Evolutionary conservation across 768 basidiomycete genomes (phyloP).

Genomic region (Leccinum longicurvipes): DNA sequence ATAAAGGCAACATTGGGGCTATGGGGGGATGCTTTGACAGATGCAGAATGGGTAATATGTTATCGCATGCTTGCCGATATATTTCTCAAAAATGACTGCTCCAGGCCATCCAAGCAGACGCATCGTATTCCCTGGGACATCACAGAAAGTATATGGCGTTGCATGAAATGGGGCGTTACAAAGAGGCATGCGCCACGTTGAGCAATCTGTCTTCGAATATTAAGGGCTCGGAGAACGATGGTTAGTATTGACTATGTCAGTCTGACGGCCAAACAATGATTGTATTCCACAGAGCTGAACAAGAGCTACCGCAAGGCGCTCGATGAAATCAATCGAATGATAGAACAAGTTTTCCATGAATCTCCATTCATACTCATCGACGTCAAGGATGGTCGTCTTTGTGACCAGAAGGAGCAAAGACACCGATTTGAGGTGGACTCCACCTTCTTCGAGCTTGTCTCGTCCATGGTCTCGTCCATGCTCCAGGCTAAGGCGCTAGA

Average conservation of each 20-base stretch:
- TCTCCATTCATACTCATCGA: slow-evolving; percentile 15
- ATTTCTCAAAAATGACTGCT: neutral
- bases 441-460: neutral
- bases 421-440: neutral
- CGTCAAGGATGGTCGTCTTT: slow-evolving; percentile 1
- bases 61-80: neutral
- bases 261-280: neutral
- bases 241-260: neutral
- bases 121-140: neutral
- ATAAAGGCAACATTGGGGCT: neutral
- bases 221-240: neutral
- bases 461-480: neutral
- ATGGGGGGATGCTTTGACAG: slow-evolving; percentile 1
- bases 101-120: slow-evolving; percentile 4
- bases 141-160: slow-evolving; percentile 2
- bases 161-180: neutral
- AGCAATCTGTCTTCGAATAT: neutral
- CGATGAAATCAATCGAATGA: neutral
- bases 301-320: neutral
- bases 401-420: neutral
- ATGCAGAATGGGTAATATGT: slow-evolving; percentile 3
- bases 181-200: neutral
- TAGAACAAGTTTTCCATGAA: neutral
- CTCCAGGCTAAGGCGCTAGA: neutral
- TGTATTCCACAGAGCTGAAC: neutral